Conservation (phyloP, 1,284 basidiomycete genomes). For the Quambalaria eucalypti region DNA sequence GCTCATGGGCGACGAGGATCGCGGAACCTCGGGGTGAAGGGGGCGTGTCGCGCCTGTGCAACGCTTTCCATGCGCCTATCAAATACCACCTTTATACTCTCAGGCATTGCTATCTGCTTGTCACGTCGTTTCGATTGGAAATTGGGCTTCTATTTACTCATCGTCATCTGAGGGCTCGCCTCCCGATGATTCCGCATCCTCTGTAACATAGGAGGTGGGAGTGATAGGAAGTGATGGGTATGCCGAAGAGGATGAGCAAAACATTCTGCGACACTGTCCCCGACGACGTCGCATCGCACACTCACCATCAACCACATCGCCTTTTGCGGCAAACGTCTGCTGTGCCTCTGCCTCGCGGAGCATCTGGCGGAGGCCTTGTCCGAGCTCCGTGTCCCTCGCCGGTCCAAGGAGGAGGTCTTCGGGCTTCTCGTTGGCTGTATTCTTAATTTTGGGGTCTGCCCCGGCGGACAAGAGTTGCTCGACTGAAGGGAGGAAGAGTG, state of each 20-base stretch:
- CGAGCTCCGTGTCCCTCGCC: slow-evolving; percentile 19
- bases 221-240: neutral
- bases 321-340: neutral
- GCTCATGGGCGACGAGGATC: slow-evolving; percentile 21
- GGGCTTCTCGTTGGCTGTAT: slow-evolving; percentile 37
- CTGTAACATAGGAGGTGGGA: neutral
- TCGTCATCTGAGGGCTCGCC: neutral
- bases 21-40: too few species aligned
- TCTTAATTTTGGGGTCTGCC: slow-evolving; percentile 28
- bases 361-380: slow-evolving; percentile 13
- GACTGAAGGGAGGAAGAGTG: slow-evolving; percentile 12
- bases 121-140: too few species aligned
- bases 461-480: slow-evolving; percentile 39
- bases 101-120: too few species aligned
- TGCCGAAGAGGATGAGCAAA: neutral
- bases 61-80: too few species aligned
- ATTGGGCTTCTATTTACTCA: too few species aligned
- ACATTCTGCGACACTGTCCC: neutral
- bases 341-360: neutral
- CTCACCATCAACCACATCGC: neutral
- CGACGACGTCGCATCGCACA: neutral
- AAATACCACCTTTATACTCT: too few species aligned
- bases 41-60: too few species aligned
- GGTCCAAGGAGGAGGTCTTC: slow-evolving; percentile 25
- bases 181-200: too few species aligned